Evolutionary conservation across 1,284 basidiomycete genomes (phyloP).

Genomic region (Sanghuangporus weigelae): DNA sequence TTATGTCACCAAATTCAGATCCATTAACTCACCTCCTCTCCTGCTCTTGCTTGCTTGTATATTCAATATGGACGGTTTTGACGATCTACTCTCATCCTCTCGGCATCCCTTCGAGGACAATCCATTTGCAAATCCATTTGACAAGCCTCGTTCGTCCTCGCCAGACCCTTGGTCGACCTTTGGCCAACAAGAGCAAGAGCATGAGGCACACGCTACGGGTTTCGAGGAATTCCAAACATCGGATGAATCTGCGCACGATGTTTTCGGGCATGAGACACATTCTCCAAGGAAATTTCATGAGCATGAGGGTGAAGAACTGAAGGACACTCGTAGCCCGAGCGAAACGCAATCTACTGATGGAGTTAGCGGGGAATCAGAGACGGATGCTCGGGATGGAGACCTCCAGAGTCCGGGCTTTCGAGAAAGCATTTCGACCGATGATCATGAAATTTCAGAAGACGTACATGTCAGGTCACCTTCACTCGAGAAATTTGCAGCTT

Average conservation of each 20-base stretch:
- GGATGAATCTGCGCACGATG: not conserved
- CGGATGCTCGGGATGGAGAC: not conserved
- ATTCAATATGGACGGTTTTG: conserved; percentile 61
- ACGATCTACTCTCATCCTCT: conserved; percentile 68
- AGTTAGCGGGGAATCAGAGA: not conserved
- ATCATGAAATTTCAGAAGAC: not conserved
- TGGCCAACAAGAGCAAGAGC: conserved; percentile 22
- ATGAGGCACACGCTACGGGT: not conserved
- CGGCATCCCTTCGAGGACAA: conserved; percentile 61
- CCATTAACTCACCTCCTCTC: too few relatives aligned
- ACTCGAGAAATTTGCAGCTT: too few relatives aligned
- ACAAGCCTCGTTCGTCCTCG: conserved; percentile 52
- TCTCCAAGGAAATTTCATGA: not conserved
- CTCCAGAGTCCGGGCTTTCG: conserved; percentile 11
- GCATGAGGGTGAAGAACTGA: not conserved
- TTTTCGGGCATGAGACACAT: not conserved
- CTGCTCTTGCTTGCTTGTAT: not conserved
- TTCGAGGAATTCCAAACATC: not conserved
- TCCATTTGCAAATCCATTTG: conserved; percentile 73
- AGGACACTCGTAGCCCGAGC: not conserved
- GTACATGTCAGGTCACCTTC: not conserved
- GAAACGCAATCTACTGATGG: not conserved
- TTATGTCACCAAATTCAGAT: too few relatives aligned
- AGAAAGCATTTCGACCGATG: conserved; percentile 13
- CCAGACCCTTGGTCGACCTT: conserved; percentile 72